These are phyloP conservation scores for Curvularia hawaiiensis DNA, from an alignment of 2,329 filamentous ascomycete genomes.

Conservation along the genomic window DNA sequence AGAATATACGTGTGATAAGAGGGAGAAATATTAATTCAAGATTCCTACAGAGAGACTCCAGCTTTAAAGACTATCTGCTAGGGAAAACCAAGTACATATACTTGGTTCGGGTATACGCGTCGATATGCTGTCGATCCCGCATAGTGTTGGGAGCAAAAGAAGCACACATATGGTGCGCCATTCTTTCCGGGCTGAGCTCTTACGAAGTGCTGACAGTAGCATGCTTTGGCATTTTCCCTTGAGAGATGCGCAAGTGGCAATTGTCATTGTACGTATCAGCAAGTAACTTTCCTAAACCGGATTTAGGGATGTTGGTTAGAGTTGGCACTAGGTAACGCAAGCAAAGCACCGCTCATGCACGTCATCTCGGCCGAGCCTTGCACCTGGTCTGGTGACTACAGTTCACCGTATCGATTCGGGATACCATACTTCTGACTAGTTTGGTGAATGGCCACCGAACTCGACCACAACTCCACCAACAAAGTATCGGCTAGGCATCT, in stretches of 20 bases:
- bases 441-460: neutral
- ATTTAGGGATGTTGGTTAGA: neutral
- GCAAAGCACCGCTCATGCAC: neutral
- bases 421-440: neutral
- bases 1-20: neutral
- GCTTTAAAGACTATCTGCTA: neutral
- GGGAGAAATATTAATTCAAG: neutral
- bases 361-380: slow-evolving; percentile 8
- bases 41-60: neutral
- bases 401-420: neutral
- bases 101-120: neutral
- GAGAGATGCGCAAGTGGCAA: neutral
- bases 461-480: neutral
- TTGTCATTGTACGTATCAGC: neutral
- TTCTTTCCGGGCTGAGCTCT: neutral
- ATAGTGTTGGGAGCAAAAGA: neutral
- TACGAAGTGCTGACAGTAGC: neutral
- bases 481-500: neutral
- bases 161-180: neutral
- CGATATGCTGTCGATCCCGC: slow-evolving; percentile 3
- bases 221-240: neutral
- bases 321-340: slow-evolving; percentile 6
- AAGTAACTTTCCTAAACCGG: neutral
- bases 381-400: neutral
- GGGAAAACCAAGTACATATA: neutral